Evolutionary conservation across 805 yeast genomes (phyloP).

Genomic region (Debaryomyces prosopidis): DNA sequence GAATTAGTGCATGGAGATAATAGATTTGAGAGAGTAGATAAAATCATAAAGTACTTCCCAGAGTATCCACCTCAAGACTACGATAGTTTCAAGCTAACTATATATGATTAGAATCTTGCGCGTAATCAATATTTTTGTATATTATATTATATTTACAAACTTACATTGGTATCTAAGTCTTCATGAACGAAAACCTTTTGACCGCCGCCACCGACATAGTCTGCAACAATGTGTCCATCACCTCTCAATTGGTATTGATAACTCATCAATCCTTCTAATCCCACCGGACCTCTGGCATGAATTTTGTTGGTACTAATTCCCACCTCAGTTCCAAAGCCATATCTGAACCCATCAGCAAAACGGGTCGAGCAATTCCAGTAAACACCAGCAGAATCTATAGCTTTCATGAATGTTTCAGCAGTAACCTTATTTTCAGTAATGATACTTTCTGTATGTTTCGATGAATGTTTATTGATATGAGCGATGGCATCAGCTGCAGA

Average conservation of each 20-base stretch:
- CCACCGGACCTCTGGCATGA: constrained; percentile 98
- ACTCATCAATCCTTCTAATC: constrained; percentile 93
- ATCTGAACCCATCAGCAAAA: constrained; percentile 97
- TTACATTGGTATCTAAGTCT: constrained; percentile 25
- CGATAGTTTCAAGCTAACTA: constrained; percentile 14
- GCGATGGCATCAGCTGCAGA: constrained; percentile 70
- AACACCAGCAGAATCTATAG: constrained; percentile 93
- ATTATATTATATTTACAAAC: neutral
- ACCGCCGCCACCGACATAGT: constrained; percentile 94
- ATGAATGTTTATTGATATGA: constrained; percentile 89
- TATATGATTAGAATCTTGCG: constrained; percentile 3
- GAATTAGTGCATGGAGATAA: constrained; percentile 30
- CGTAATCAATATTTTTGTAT: neutral
- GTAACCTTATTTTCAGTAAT: constrained; percentile 69
- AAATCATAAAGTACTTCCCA: constrained; percentile 51
- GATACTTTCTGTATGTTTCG: constrained; percentile 94
- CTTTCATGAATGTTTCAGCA: constrained; percentile 79
- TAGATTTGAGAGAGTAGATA: constrained; percentile 25
- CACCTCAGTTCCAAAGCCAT: constrained; percentile 98
- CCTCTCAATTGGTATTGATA: constrained; percentile 94
- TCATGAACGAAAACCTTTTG: constrained; percentile 72
- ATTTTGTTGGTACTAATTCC: constrained; percentile 96
- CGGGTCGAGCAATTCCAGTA: constrained; percentile 98
- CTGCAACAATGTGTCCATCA: constrained; percentile 88
- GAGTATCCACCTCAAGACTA: constrained; percentile 43